These are phyloP conservation scores for Macrolepiota fuliginosa DNA, from an alignment of 768 basidiomycete genomes.

Conservation along the genomic window DNA sequence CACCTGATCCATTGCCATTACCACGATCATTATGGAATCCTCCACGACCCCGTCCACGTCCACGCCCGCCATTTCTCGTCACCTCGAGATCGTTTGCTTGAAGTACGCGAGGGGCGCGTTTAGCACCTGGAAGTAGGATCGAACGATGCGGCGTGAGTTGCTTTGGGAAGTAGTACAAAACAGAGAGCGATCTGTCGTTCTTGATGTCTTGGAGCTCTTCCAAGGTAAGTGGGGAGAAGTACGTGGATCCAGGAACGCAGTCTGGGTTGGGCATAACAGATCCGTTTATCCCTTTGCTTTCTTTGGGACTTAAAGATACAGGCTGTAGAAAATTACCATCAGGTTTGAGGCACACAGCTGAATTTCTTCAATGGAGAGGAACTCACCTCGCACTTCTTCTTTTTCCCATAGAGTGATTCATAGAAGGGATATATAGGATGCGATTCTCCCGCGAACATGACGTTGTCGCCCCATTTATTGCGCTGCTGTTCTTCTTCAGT, in stretches of 20 bases:
- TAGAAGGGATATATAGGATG: conserved; percentile 87
- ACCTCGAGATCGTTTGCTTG: conserved; percentile 69
- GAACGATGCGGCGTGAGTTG: conserved; percentile 87
- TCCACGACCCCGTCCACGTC: conserved; percentile 50
- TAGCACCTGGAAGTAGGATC: conserved; percentile 72
- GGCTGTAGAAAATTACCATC: conserved; percentile 49
- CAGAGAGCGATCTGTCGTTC: conserved; percentile 86
- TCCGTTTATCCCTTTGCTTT: conserved; percentile 81
- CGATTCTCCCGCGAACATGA: conserved; percentile 80
- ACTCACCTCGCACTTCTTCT: conserved; percentile 74
- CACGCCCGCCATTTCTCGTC: conserved; percentile 56
- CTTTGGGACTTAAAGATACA: conserved; percentile 60
- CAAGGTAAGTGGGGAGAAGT: conserved; percentile 66
- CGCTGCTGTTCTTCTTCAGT: conserved; percentile 79
- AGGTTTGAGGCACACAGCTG: conserved; percentile 8
- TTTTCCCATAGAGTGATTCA: conserved; percentile 87
- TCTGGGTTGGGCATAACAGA: conserved; percentile 79
- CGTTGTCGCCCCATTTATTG: conserved; percentile 82
- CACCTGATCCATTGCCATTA: conserved; percentile 31
- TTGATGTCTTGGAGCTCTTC: conserved; percentile 73
- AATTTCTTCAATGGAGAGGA: background rate
- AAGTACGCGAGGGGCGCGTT: conserved; percentile 56
- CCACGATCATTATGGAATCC: conserved; percentile 20
- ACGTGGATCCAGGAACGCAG: conserved; percentile 90
- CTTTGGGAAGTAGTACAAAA: conserved; percentile 84